These are phyloP conservation scores for Amphirosellinia nigrospora DNA, from an alignment of 495 filamentous ascomycete species.

Conservation along the genomic window DNA sequence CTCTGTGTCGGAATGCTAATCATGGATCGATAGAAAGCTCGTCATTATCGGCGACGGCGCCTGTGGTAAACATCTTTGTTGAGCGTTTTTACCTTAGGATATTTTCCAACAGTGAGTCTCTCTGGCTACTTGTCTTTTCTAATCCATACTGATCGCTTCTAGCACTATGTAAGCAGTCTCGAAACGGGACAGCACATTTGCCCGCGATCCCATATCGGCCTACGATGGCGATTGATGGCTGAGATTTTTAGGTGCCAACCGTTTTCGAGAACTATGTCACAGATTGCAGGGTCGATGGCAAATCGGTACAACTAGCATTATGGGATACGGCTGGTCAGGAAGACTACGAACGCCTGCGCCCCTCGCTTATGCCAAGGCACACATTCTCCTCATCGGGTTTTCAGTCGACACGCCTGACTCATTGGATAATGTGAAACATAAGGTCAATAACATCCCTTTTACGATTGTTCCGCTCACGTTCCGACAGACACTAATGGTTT, in stretches of 20 bases:
- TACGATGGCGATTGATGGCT: conserved; percentile 43
- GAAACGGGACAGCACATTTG: neutral
- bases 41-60: conserved; percentile 99
- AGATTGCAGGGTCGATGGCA: conserved; percentile 97
- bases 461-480: neutral
- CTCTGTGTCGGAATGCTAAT: conserved; percentile 10
- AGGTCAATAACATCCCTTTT: conserved; percentile 61
- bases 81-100: conserved; percentile 97
- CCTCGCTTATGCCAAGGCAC: conserved; percentile 95
- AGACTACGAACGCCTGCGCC: conserved; percentile 95
- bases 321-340: conserved; percentile 99
- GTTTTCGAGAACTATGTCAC: conserved; percentile 99
- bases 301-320: conserved; percentile 94
- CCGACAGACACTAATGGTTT: conserved; percentile 8
- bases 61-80: conserved; percentile 98
- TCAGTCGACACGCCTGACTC: conserved; percentile 95
- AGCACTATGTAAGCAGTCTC: conserved; percentile 73
- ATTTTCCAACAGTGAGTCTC: conserved; percentile 89
- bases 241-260: conserved; percentile 78
- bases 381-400: conserved; percentile 97
- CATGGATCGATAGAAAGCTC: conserved; percentile 73
- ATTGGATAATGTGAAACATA: conserved; percentile 97
- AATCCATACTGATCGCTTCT: conserved; percentile 26
- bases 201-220: conserved; percentile 12
- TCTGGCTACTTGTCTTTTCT: conserved; percentile 1